Conservation (phyloP, 2,329 filamentous ascomycete species). For the Colletotrichum cordylinicola region DNA sequence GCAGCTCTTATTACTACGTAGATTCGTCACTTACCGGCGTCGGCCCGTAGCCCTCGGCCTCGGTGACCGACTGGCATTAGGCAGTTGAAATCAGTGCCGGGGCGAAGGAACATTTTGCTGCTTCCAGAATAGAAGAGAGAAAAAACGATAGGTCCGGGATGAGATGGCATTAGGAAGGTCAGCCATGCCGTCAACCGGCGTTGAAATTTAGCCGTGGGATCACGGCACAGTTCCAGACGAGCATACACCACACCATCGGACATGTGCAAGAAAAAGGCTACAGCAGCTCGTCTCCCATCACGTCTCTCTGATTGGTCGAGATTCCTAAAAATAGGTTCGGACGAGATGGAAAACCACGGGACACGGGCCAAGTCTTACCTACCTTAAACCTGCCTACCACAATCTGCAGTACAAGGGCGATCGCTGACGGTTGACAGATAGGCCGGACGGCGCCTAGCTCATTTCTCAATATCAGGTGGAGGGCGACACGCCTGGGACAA, state of each 20-base stretch:
- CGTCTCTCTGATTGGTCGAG: not conserved
- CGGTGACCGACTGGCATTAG: not conserved
- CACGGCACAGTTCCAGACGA: not conserved
- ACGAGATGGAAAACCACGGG: not conserved
- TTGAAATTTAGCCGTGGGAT: not conserved
- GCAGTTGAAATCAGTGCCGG: not conserved
- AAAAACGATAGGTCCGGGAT: not conserved
- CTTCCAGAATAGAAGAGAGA: not conserved
- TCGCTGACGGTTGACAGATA: not conserved
- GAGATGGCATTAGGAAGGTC: not conserved
- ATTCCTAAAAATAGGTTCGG: not conserved
- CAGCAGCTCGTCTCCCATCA: not conserved
- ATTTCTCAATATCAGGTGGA: not conserved
- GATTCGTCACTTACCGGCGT: not conserved
- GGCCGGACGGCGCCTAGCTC: not conserved
- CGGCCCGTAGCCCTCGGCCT: not conserved
- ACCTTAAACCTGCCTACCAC: not conserved
- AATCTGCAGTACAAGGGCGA: not conserved
- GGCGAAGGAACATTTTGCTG: not conserved
- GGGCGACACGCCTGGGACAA: not conserved
- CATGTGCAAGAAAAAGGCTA: not conserved
- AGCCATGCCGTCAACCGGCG: not conserved
- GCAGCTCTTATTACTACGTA: not conserved
- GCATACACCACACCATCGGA: not conserved
- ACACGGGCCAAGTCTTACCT: constrained; percentile 2